phyloP scores from a whole-genome alignment of 768 basidiomycete genomes.

The Boletus subparvulus region DNA sequence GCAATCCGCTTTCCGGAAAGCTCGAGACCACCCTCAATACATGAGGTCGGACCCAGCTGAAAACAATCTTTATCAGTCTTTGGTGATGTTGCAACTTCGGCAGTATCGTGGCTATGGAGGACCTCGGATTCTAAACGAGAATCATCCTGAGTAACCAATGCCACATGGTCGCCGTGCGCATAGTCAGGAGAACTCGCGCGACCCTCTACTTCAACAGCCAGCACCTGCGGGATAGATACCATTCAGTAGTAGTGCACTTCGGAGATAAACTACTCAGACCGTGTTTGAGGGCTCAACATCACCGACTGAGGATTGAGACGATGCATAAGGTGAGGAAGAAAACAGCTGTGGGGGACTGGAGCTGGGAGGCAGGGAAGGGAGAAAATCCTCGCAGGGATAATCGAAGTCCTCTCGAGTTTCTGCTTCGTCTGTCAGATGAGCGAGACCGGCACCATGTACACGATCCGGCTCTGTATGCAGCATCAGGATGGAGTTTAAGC shows the following conservation, averaged over 20 bases:
- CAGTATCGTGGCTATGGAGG: neutral
- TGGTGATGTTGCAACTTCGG: neutral
- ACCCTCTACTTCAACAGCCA: neutral
- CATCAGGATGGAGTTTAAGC: neutral
- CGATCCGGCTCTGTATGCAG: neutral
- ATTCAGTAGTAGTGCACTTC: neutral
- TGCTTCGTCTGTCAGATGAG: neutral
- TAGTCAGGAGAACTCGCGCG: neutral
- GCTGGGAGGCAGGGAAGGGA: constrained; percentile 37
- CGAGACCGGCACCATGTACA: neutral
- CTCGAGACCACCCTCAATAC: neutral
- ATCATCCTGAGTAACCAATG: neutral
- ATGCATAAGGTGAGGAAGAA: constrained; percentile 42
- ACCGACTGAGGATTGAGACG: constrained; percentile 31
- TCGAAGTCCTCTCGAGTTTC: constrained; percentile 2
- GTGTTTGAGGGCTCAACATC: constrained; percentile 8
- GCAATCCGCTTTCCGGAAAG: constrained; percentile 10
- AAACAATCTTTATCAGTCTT: neutral
- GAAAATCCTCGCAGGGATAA: constrained; percentile 5
- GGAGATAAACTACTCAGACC: constrained; percentile 12
- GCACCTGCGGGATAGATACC: neutral
- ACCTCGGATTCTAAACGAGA: neutral
- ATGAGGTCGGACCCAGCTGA: neutral
- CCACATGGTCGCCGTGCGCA: neutral
- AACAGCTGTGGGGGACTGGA: constrained; percentile 49